Base-by-base conservation (phyloP, 192 early-diverging fungal genomes). In the Lobosporangium transversale region DNA sequence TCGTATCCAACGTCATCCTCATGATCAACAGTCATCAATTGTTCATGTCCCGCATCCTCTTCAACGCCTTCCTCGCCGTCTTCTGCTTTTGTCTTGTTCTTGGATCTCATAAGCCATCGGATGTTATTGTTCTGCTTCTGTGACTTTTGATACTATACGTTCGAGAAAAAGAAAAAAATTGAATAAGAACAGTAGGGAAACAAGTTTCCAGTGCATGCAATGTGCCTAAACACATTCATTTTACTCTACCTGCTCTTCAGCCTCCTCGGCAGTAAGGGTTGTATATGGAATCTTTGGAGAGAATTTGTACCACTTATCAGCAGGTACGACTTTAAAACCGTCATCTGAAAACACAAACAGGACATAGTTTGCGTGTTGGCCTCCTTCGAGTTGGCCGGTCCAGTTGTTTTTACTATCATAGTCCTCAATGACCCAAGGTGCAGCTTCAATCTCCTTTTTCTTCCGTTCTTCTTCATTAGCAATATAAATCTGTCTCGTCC, bases 361-460 rank as follows among this genome's bases (percentile, higher is more conserved):
- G 8, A 91, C 86, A 58, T 90, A 90, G 47, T 89, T 70, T 0
- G 90, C 87, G 30, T 71, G 82, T 56, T 94, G 91, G 18, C 90
- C 90, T 44, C 90, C 91, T 66, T 91, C 90, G 24, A 90, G 74
- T 24, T 84, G 80, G 14, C 93, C 91, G 0, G 85, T 89, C 79
- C 85, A 93, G 18, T 78, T 80, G 58, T 92, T 88, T 21, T 83
- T 79, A 31, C 84, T 82, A 51, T 90, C 91, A 59, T 88, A 90
- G 33, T 94, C 93, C 56, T 92, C 91, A 0, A 94, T 70, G 1
- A 94, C 83, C 91, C 91, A 94, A 1, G 90, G 91, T 37, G 85
- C 76, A 15, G 87, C 83, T 80, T 94, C 93, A 70, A 90, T 88
- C 47, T 90, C 90, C 37, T 89, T 88, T 47, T 92, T 62, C 29